These are phyloP conservation scores for Saccharomycopsis sp. DNA, from an alignment of 805 yeast genomes.

Conservation along the genomic window DNA sequence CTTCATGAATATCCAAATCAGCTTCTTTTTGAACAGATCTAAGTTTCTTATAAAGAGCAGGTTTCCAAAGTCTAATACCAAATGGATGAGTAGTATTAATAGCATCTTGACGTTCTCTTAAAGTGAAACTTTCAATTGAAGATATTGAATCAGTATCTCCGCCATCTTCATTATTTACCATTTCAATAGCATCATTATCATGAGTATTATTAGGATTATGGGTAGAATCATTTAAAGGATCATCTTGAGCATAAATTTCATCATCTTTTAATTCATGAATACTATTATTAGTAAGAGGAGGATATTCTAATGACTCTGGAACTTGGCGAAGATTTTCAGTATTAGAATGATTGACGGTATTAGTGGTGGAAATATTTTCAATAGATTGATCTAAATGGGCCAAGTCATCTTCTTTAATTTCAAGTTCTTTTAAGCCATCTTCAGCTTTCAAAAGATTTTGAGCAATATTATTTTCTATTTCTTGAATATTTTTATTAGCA, in stretches of 20 bases:
- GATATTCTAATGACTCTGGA: too few relatives aligned
- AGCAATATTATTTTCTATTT: conserved; percentile 18
- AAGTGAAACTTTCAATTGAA: conserved; percentile 73
- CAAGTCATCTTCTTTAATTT: conserved; percentile 20
- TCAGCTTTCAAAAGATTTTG: conserved; percentile 22
- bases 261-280: background rate
- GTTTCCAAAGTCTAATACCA: conserved; percentile 98
- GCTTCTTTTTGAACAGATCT: conserved; percentile 89
- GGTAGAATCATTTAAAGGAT: background rate
- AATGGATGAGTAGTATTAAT: conserved; percentile 96
- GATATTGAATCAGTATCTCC: conserved; percentile 25
- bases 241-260: background rate
- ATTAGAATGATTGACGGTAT: background rate
- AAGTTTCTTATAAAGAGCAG: conserved; percentile 86
- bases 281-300: background rate
- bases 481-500: conserved; percentile 7
- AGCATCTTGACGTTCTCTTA: conserved; percentile 90
- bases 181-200: background rate
- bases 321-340: background rate
- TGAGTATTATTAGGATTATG: background rate
- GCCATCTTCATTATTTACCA: background rate
- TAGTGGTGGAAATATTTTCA: background rate
- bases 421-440: conserved; percentile 20
- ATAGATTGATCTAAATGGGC: conserved; percentile 6
- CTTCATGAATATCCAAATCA: conserved; percentile 86